Evolutionary conservation across 2,329 filamentous ascomycete species (phyloP), one percentile per base, ranked within the genome.

Genomic region (Phialophora tarda): DNA sequence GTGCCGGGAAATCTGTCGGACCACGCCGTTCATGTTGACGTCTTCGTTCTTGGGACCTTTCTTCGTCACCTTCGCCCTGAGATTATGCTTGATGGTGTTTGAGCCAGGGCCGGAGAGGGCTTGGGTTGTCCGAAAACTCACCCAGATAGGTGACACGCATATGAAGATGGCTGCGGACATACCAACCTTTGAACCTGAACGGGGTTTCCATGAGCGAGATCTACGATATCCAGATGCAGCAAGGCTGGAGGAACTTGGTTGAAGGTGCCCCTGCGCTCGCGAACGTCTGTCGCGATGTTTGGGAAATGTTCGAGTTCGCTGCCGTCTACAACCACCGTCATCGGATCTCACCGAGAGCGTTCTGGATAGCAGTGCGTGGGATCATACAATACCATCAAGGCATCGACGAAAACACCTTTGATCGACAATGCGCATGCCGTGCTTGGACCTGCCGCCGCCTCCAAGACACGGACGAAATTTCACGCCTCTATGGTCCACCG

Each of bases 31-130:
- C 63, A 73, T 73, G 72, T 48, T 72, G 56, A 72, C 62, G 12
- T 73, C 71, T 4, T 73, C 70, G 3, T 73, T 73, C 51, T 66
- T 71, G 2, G 72, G 72, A 14, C 72, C 72, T 3, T 73, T 73
- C 55, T 72, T 70, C 62, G 59, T 70, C 58, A 72, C 68, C 28
- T 73, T 73, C 55, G 72, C 66, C 48, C 57, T 73, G 12, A 64
- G 72, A 38, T 53, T 71, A 0, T 70, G 68, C 54, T 58, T 73
- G 55, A 48, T 69, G 44, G 65, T 69, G 10, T 69, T 73, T 44
- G 69, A 71, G 48, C 67, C 65, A 6, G 67, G 66, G 6, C 34
- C 32, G 12, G 68, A 73, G 53, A 62, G 67, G 28, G 63, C 66
- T 24, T 73, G 72, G 72, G 70, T 72, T 1, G 14, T 71, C 12